phyloP scores from a whole-genome alignment of 2,329 filamentous ascomycete genomes.

The Colletotrichum australisinense region DNA sequence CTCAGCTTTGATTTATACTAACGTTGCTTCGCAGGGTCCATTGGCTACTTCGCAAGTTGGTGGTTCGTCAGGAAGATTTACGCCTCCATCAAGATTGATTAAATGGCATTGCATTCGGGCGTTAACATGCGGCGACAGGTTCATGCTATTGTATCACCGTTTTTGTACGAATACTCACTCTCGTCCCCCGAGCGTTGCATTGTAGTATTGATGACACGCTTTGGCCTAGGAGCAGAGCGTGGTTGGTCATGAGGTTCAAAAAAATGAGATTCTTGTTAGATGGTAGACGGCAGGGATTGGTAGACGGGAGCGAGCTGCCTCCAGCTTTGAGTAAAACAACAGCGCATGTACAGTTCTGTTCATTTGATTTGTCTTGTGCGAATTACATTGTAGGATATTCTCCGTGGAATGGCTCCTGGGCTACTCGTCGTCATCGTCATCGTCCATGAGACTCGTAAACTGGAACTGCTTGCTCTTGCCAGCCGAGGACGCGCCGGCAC shows the following conservation, averaged over 20 bases:
- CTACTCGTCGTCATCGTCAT: constrained; percentile 58
- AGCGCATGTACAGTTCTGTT: not conserved
- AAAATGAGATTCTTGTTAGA: constrained; percentile 1
- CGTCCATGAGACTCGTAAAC: constrained; percentile 64
- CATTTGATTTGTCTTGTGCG: not conserved
- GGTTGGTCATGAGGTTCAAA: not conserved
- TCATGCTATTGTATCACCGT: constrained; percentile 24
- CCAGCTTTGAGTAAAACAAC: not conserved
- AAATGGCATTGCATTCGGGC: constrained; percentile 38
- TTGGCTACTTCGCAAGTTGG: constrained; percentile 96
- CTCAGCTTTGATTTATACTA: not conserved
- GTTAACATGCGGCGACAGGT: constrained; percentile 1
- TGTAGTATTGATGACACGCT: not conserved
- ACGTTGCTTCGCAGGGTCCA: constrained; percentile 73
- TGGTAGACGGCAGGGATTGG: constrained; percentile 19
- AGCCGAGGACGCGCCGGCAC: constrained; percentile 39
- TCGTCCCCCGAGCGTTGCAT: not conserved
- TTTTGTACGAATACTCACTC: constrained; percentile 17
- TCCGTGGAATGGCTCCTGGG: not conserved
- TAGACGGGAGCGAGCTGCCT: constrained; percentile 11
- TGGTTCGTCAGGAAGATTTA: constrained; percentile 95
- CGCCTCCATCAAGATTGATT: constrained; percentile 98
- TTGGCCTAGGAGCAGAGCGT: not conserved
- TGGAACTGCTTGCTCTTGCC: constrained; percentile 65
- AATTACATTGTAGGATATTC: not conserved